Evolutionary conservation across 1,284 basidiomycete species (phyloP), one percentile per base, ranked within the genome.

Genomic region (Lentinula novae-zelandiae): DNA sequence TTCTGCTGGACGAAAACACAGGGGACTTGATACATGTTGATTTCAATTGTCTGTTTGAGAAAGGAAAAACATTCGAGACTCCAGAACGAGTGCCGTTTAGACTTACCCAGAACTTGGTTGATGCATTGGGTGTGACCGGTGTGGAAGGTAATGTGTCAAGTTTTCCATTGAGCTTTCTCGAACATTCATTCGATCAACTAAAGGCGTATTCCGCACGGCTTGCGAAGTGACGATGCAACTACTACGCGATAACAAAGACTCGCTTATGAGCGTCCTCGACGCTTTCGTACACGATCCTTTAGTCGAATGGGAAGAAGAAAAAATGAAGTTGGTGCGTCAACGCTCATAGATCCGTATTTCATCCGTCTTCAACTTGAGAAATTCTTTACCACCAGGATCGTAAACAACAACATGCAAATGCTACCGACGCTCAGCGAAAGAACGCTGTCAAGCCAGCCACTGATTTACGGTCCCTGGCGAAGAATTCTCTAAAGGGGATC

Each of bases 211-310:
- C 78, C 91, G 97, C 33, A 92, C 90, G 60, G 89, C 95, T 0
- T 95, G 93, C 67, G 96, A 99, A 75, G 87, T 98, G 61, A 92
- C 96, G 0, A 82, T 99, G 78, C 83, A 89, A 61, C 80, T 98
- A 36, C 81, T 99, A 38, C 85, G 95, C 34, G 87, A 91, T 65
- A 96, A 99, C 79, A 92, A 90, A 70, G 96, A 98, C 73, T 92
- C 92, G 57, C 78, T 99, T 63, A 96, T 97, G 89, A 96, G 89
- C 71, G 94, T 99, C 1, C 82, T 99, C 42, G 96, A 99, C 71
- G 93, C 97, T 0, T 99, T 99, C 74, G 88, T 98, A 39, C 97
- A 99, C 68, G 97, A 99, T 73, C 97, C 97, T 1, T 81, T 99
- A 2, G 91, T 96, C 34, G 97, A 99, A 74, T 99, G 95, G 93